These are phyloP conservation scores for Periconia macrospinosa DNA, from an alignment of 2,329 filamentous ascomycete species.

Conservation along the genomic window DNA sequence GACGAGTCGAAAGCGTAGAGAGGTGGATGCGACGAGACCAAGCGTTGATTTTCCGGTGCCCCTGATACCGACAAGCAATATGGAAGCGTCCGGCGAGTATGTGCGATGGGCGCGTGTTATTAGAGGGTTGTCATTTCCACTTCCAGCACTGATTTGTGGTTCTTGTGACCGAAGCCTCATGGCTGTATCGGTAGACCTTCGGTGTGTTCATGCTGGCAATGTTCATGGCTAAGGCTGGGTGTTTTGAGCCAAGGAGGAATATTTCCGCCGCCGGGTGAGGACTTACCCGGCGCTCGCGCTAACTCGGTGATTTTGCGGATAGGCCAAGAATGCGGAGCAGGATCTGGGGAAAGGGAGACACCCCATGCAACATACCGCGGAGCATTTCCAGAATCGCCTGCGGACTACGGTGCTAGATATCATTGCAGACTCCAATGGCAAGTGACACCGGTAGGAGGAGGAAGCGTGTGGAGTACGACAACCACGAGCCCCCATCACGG, in stretches of 20 bases:
- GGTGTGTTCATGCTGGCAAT: neutral
- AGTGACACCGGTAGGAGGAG: neutral
- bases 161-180: neutral
- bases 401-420: neutral
- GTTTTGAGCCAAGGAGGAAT: too few species aligned
- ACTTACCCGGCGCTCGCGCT: neutral
- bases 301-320: neutral
- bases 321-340: neutral
- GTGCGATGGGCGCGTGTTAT: constrained; percentile 31
- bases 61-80: constrained; percentile 72
- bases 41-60: constrained; percentile 77
- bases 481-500: constrained; percentile 13
- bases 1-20: constrained; percentile 67
- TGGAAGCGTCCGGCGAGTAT: constrained; percentile 67
- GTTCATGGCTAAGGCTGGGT: too few species aligned
- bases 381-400: neutral
- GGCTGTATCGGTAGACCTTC: neutral
- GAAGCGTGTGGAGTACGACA: neutral
- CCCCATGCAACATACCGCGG: neutral
- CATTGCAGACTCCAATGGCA: neutral
- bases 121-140: constrained; percentile 17
- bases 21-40: constrained; percentile 73
- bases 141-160: neutral
- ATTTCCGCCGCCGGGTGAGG: neutral
- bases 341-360: neutral